Evolutionary conservation across 2,329 filamentous ascomycete genomes (phyloP), one percentile per base, ranked within the genome.

Genomic region (Penicillium sp.): DNA sequence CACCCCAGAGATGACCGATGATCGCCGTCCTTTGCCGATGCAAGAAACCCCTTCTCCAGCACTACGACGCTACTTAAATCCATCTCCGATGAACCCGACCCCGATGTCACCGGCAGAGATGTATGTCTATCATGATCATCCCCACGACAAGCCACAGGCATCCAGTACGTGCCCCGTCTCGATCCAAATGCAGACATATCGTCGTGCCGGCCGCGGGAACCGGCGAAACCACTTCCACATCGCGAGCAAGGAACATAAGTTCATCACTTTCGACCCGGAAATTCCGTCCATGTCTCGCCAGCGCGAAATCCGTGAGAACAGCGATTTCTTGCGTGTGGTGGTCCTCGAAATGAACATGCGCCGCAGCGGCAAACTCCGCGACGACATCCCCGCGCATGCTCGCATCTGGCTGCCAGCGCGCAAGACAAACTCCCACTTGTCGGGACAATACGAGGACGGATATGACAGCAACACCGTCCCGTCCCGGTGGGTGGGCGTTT

Each of bases 341-440:
- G 85, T 87, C 11, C 75, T 87, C 46, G 85, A 87, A 71, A 86
- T 87, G 84, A 86, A 87, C 68, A 87, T 87, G 85, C 79, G 84
- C 37, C 79, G 84, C 42, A 78, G 77, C 58, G 85, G 85, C 53
- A 87, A 87, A 72, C 74, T 87, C 43, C 82, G 84, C 58, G 74
- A 81, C 42, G 80, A 81, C 51, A 70, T 74, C 10, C 76, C 80
- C 16, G 82, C 83, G 20, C 77, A 79, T 60, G 85, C 85, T 26
- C 79, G 78, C 54, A 78, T 86, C 57, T 86, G 83, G 82, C 70
- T 87, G 43, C 84, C 85, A 37, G 84, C 85, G 43, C 78, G 85
- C 37, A 74, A 73, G 47, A 67, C 58, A 24, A 67, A 59, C 11
- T 53, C 59, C 43, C 63, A 62, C 18, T 31, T 64, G 22, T 43